phyloP scores from a whole-genome alignment of 129 eudicot species.

The Dittrichia graveolens region DNA sequence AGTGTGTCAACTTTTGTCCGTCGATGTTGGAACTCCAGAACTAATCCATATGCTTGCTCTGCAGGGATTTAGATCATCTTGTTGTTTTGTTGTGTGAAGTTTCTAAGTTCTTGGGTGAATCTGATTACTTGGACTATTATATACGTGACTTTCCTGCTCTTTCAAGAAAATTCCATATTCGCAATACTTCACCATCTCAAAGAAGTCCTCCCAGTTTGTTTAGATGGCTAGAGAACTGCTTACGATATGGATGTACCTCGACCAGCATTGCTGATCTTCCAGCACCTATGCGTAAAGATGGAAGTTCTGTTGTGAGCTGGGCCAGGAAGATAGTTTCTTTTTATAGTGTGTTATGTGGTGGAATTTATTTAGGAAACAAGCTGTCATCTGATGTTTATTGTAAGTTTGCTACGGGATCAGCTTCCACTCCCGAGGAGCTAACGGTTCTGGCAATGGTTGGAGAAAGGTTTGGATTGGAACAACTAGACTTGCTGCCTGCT shows the following conservation, averaged over 20 bases:
- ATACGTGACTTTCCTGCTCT: conserved; percentile 88
- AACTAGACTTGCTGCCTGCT: conserved; percentile 88
- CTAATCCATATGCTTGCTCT: conserved; percentile 22
- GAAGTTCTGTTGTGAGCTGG: conserved; percentile 79
- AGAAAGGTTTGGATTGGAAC: conserved; percentile 89
- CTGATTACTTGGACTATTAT: conserved; percentile 78
- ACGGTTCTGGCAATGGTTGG: conserved; percentile 95
- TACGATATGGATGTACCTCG: conserved; percentile 61
- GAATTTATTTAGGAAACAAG: conserved; percentile 50
- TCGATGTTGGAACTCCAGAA: conserved; percentile 5
- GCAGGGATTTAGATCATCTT: conserved; percentile 80
- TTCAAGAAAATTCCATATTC: conserved; percentile 36
- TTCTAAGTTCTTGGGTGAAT: conserved; percentile 65
- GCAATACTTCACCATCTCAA: conserved; percentile 37
- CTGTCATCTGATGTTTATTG: conserved; percentile 78
- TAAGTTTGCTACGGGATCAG: conserved; percentile 74
- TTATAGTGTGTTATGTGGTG: conserved; percentile 89
- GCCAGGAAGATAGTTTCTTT: conserved; percentile 89
- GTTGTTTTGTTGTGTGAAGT: conserved; percentile 62
- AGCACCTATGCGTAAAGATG: conserved; percentile 56
- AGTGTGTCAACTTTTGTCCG: neutral
- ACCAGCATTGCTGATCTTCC: conserved; percentile 72
- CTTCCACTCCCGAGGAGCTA: conserved; percentile 65
- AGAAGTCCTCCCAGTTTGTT: conserved; percentile 79
- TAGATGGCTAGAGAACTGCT: conserved; percentile 92